Evolutionary conservation across 2,329 filamentous ascomycete species (phyloP), one percentile per base, ranked within the genome.

Genomic region (Fusarium austroafricanum): DNA sequence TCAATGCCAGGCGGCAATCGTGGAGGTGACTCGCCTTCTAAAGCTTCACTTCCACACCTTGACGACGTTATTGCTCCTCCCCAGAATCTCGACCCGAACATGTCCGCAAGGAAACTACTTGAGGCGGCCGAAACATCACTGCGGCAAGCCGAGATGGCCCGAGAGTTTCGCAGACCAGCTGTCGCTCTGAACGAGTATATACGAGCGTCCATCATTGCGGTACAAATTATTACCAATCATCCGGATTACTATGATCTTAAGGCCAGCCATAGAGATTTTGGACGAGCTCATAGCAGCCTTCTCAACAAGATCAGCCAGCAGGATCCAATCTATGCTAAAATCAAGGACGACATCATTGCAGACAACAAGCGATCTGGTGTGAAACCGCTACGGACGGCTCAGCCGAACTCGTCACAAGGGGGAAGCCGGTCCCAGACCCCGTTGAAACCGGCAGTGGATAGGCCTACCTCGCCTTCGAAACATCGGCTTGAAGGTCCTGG

Each of bases 171-270:
- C 26, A 84, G 89, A 35, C 87, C 89, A 6, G 93, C 96, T 75
- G 79, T 89, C 37, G 94, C 94, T 5, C 90, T 97, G 55, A 87
- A 91, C 68, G 92, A 97, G 64, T 98, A 95, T 75, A 86, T 98
- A 59, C 88, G 90, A 66, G 92, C 94, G 12, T 94, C 87, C 61
- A 89, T 94, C 58, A 91, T 97, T 55, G 87, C 92, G 15, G 85
- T 94, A 50, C 89, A 95, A 56, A 82, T 90, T 40, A 90, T 98
- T 26, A 92, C 92, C 3, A 84, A 84, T 35, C 93, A 97, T 76
- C 88, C 86, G 57, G 92, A 95, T 65, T 96, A 89, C 77, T 86
- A 88, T 28, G 83, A 86, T 51, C 81, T 94, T 59, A 86, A 88
- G 71, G 79, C 79, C 37, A 87, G 89, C 47, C 80, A 82, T 26